A percentile compares a stretch with the other conserved stretches of the same genome.
Evolutionary conservation across 495 filamentous ascomycete genomes (phyloP).

Genomic region (Lophiotrema nucula): DNA sequence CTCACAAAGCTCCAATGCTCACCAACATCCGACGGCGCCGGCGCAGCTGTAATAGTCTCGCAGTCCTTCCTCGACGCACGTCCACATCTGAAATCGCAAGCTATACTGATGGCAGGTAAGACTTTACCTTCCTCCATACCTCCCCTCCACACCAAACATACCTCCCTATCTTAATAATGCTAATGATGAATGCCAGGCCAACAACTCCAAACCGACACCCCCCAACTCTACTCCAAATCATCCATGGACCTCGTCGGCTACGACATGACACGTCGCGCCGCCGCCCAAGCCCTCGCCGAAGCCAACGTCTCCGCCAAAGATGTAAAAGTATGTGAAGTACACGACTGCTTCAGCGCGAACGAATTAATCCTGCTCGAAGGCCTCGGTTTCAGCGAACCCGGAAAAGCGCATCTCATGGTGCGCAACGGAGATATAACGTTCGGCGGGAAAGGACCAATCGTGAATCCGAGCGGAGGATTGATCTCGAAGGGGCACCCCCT

Average conservation of each 20-base stretch:
- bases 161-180: too few relatives aligned
- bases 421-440: conserved; percentile 85
- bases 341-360: conserved; percentile 95
- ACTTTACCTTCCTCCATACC: too few relatives aligned
- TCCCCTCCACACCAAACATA: too few relatives aligned
- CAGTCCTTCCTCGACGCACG: conserved; percentile 78
- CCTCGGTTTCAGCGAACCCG: conserved; percentile 70
- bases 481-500: conserved; percentile 95
- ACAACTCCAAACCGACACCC: conserved; percentile 73
- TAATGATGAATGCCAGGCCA: too few relatives aligned
- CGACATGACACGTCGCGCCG: conserved; percentile 74
- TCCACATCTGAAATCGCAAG: conserved; percentile 76
- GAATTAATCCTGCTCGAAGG: conserved; percentile 86
- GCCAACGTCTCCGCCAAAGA: conserved; percentile 66
- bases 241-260: conserved; percentile 85
- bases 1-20: conserved; percentile 74
- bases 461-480: conserved; percentile 89
- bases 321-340: conserved; percentile 82
- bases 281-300: conserved; percentile 64
- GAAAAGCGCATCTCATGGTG: conserved; percentile 90
- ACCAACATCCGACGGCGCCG: conserved; percentile 87
- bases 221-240: conserved; percentile 65
- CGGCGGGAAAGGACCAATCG: conserved; percentile 70
- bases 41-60: conserved; percentile 83
- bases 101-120: conserved; percentile 76